Percentiles rank a stretch among this genome's conserved stretches.
Evolutionary conservation across 768 basidiomycete species (phyloP).

Genomic region (Gymnopilus dilepis): DNA sequence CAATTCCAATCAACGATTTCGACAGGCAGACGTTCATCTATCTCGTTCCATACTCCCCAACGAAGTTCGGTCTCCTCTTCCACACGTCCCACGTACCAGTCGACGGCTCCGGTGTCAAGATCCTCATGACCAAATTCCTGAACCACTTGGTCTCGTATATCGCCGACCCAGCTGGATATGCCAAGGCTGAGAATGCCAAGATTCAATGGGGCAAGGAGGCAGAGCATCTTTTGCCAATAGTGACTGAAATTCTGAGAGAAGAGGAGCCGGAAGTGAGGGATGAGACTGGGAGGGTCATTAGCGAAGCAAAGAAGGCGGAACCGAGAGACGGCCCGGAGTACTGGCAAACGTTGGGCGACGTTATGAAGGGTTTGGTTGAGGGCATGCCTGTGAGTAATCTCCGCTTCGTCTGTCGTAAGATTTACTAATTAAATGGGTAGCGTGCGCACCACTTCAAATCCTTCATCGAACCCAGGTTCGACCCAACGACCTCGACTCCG

Average conservation of each 20-base stretch:
- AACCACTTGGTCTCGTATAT: conserved; percentile 19
- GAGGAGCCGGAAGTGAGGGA: conserved; percentile 19
- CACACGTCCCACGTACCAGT: conserved; percentile 25
- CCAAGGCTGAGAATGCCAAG: conserved; percentile 2
- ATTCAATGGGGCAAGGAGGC: conserved; percentile 19
- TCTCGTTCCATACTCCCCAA: conserved; percentile 20
- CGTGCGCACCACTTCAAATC: conserved; percentile 23
- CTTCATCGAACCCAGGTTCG: conserved; percentile 22
- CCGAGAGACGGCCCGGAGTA: conserved; percentile 21
- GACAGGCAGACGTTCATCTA: conserved; percentile 26
- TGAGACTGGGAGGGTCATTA: conserved; percentile 8
- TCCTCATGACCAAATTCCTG: conserved; percentile 22
- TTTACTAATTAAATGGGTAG: not conserved
- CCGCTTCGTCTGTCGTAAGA: not conserved
- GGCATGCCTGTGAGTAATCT: conserved; percentile 17
- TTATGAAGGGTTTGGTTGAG: conserved; percentile 19
- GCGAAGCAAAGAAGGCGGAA: conserved; percentile 15
- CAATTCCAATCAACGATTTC: conserved; percentile 23
- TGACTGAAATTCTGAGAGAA: conserved; percentile 22
- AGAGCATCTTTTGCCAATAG: conserved; percentile 15
- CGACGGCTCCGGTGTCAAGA: conserved; percentile 24
- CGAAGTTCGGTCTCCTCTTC: conserved; percentile 23
- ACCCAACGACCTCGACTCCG: conserved; percentile 18
- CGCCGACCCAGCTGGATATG: conserved; percentile 9
- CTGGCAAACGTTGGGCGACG: conserved; percentile 18